These are phyloP conservation scores for Fraxinus pennsylvanica DNA, from an alignment of 257 asterid species.

Conservation along the genomic window DNA sequence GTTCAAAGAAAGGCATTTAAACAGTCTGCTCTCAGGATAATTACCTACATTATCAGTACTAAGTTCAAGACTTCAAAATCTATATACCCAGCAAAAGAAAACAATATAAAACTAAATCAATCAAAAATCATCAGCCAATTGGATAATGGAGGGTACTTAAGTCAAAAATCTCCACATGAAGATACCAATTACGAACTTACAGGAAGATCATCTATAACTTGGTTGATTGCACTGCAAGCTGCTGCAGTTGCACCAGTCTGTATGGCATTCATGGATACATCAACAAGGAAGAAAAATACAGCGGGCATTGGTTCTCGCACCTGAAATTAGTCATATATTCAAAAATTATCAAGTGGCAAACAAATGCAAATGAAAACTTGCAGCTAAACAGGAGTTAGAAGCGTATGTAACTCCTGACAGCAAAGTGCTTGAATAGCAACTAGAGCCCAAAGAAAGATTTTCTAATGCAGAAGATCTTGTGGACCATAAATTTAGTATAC, in stretches of 20 bases:
- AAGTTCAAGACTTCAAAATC: background rate
- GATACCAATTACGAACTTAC: slow-evolving; percentile 53
- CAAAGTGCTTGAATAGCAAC: background rate
- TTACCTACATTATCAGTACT: background rate
- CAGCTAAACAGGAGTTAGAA: background rate
- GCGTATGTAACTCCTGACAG: background rate
- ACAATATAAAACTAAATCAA: slow-evolving; percentile 1
- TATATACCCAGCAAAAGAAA: background rate
- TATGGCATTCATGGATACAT: slow-evolving; percentile 89
- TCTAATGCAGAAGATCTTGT: background rate
- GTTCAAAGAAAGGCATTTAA: background rate
- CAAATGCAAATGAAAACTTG: slow-evolving; percentile 18
- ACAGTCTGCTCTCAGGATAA: background rate
- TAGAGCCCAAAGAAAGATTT: background rate
- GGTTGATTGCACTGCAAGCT: slow-evolving; percentile 97
- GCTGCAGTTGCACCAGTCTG: slow-evolving; percentile 99
- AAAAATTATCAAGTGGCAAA: slow-evolving; percentile 16
- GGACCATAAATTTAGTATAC: background rate
- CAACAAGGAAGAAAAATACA: slow-evolving; percentile 86
- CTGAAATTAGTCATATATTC: slow-evolving; percentile 41
- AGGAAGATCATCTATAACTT: slow-evolving; percentile 96
- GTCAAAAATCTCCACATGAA: slow-evolving; percentile 16
- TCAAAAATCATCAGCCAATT: slow-evolving; percentile 2
- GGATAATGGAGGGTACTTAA: slow-evolving; percentile 15
- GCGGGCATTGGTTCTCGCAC: slow-evolving; percentile 99